Conservation (phyloP, 1,284 basidiomycete genomes). For the Phylloboletellus chloephorus region DNA sequence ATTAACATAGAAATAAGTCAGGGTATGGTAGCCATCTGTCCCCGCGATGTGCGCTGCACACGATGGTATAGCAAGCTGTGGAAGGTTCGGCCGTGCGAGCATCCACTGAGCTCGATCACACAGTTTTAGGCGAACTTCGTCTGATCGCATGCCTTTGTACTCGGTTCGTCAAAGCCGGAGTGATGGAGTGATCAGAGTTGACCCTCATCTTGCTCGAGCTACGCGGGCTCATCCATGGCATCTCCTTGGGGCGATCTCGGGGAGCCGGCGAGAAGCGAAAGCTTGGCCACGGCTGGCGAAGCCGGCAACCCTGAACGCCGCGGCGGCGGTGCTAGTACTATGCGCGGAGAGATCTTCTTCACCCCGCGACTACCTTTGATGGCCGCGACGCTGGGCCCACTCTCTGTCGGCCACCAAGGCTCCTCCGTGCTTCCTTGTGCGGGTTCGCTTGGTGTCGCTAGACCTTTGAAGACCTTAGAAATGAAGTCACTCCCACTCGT, state of each 20-base stretch:
- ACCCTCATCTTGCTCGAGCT: not conserved
- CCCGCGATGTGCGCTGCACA: slow-evolving; percentile 6
- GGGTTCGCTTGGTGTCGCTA: slow-evolving; percentile 26
- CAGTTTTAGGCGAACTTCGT: slow-evolving; percentile 30
- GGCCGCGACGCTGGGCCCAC: not conserved
- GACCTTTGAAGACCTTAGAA: slow-evolving; percentile 23
- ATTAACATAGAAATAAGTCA: not conserved
- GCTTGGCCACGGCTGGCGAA: slow-evolving; percentile 2
- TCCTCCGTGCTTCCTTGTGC: slow-evolving; percentile 5
- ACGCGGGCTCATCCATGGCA: not conserved
- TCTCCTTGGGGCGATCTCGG: slow-evolving; percentile 3
- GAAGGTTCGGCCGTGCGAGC: slow-evolving; percentile 43
- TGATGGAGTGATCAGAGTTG: slow-evolving; percentile 1
- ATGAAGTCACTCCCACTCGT: not conserved
- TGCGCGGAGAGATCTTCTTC: slow-evolving; percentile 2
- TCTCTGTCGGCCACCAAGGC: slow-evolving; percentile 6
- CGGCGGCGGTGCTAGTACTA: not conserved
- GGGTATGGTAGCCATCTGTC: slow-evolving; percentile 19
- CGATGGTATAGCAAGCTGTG: slow-evolving; percentile 31
- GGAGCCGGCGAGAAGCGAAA: slow-evolving; percentile 2
- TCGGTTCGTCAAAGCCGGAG: not conserved
- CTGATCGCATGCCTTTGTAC: slow-evolving; percentile 15
- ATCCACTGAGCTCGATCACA: slow-evolving; percentile 30
- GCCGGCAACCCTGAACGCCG: slow-evolving; percentile 3
- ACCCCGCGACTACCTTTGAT: not conserved